Conservation (phyloP, 2,329 filamentous ascomycete species). For the Thermoascus crustaceus region DNA sequence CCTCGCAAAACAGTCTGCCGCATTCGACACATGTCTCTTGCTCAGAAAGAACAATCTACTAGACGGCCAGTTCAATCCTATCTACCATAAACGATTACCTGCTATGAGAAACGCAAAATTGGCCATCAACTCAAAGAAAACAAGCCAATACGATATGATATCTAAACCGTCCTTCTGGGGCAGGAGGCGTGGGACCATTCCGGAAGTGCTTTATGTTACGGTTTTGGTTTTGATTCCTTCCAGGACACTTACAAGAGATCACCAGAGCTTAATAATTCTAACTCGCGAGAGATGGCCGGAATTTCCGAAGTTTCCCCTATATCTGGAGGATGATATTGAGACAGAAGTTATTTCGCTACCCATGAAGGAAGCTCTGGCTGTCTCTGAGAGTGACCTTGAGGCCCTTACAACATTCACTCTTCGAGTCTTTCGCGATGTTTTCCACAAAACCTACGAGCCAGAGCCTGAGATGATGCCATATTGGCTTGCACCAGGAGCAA, state of each 20-base stretch:
- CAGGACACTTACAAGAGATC: slow-evolving; percentile 48
- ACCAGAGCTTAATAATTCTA: slow-evolving; percentile 61
- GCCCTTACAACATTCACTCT: slow-evolving; percentile 65
- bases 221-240: slow-evolving; percentile 53
- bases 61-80: slow-evolving; percentile 65
- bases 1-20: slow-evolving; percentile 77
- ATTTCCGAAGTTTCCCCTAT: slow-evolving; percentile 63
- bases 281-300: slow-evolving; percentile 58
- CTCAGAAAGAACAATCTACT: slow-evolving; percentile 61
- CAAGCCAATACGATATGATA: slow-evolving; percentile 65
- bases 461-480: slow-evolving; percentile 63
- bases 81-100: slow-evolving; percentile 62
- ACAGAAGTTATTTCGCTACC: slow-evolving; percentile 50
- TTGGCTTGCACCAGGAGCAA: slow-evolving; percentile 60
- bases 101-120: slow-evolving; percentile 79
- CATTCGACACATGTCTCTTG: slow-evolving; percentile 70
- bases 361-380: slow-evolving; percentile 26
- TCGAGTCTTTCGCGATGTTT: slow-evolving; percentile 70
- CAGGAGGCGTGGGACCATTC: slow-evolving; percentile 34
- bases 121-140: slow-evolving; percentile 72
- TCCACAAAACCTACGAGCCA: slow-evolving; percentile 74
- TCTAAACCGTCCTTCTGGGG: slow-evolving; percentile 72
- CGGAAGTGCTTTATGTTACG: slow-evolving; percentile 52
- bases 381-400: slow-evolving; percentile 39
- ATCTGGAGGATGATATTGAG: slow-evolving; percentile 55